phyloP scores from a whole-genome alignment of 345 rosid genomes.

The Syzygium aqueum region DNA sequence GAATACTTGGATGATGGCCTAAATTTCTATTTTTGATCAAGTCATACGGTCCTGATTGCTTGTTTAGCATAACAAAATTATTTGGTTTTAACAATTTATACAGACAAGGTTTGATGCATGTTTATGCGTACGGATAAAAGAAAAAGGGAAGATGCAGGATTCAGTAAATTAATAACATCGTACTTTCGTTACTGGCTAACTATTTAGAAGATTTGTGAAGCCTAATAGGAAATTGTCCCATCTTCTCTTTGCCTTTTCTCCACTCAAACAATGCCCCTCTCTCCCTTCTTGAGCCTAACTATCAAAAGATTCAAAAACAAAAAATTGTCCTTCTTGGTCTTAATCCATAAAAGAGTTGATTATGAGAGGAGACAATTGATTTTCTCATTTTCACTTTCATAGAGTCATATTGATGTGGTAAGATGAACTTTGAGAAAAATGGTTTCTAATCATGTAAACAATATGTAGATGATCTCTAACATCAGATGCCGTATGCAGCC shows the following conservation, averaged over 20 bases:
- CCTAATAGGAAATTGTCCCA: not conserved
- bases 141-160: not conserved
- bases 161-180: not conserved
- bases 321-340: not conserved
- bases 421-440: not conserved
- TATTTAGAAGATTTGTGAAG: not conserved
- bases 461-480: not conserved
- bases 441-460: not conserved
- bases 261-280: not conserved
- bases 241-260: not conserved
- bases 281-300: not conserved
- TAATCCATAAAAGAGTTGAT: not conserved
- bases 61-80: not conserved
- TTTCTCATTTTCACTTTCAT: not conserved
- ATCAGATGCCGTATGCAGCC: slow-evolving; percentile 40
- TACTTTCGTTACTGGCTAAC: not conserved
- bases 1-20: not conserved
- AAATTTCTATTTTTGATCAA: not conserved
- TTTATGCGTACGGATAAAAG: not conserved
- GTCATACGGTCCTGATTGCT: not conserved
- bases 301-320: not conserved
- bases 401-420: not conserved
- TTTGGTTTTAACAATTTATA: not conserved
- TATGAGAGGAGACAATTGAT: not conserved
- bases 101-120: not conserved